Evolutionary conservation across 2,329 filamentous ascomycete species (phyloP).

Genomic region (Exophiala oligosperma): DNA sequence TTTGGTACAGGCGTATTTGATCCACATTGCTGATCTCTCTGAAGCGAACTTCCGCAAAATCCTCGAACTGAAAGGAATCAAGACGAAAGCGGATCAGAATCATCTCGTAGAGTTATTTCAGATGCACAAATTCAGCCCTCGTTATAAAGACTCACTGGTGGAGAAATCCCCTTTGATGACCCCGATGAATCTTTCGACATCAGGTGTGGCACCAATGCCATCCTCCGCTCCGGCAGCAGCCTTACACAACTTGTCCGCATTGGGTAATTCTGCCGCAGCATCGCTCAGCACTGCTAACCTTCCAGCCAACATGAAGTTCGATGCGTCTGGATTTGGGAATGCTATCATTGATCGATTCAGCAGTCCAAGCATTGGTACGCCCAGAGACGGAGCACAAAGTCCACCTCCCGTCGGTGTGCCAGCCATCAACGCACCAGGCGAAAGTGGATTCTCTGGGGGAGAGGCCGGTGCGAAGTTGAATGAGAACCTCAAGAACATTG

Average conservation of each 20-base stretch:
- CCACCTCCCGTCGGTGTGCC: slow-evolving; percentile 28
- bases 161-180: slow-evolving; percentile 70
- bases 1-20: slow-evolving; percentile 93
- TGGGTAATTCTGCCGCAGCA: slow-evolving; percentile 43
- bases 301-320: slow-evolving; percentile 62
- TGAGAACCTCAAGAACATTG: slow-evolving; percentile 92
- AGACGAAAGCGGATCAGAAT: slow-evolving; percentile 73
- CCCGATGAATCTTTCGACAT: slow-evolving; percentile 55
- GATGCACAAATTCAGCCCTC: slow-evolving; percentile 68
- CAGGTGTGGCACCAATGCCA: slow-evolving; percentile 32
- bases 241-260: slow-evolving; percentile 46
- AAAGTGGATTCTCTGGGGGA: slow-evolving; percentile 32
- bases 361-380: slow-evolving; percentile 74
- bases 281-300: slow-evolving; percentile 47
- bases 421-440: slow-evolving; percentile 29
- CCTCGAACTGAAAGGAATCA: slow-evolving; percentile 90
- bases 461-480: slow-evolving; percentile 73
- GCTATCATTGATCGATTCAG: slow-evolving; percentile 69
- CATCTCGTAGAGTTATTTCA: slow-evolving; percentile 89
- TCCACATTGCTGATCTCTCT: slow-evolving; percentile 91
- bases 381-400: slow-evolving; percentile 41
- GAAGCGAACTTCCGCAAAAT: slow-evolving; percentile 96
- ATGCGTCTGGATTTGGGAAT: slow-evolving; percentile 78
- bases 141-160: slow-evolving; percentile 66
- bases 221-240: slow-evolving; percentile 41